These are phyloP conservation scores for Heliosperma pusillum DNA, from an alignment of 148 eudicot genomes.

Conservation along the genomic window DNA sequence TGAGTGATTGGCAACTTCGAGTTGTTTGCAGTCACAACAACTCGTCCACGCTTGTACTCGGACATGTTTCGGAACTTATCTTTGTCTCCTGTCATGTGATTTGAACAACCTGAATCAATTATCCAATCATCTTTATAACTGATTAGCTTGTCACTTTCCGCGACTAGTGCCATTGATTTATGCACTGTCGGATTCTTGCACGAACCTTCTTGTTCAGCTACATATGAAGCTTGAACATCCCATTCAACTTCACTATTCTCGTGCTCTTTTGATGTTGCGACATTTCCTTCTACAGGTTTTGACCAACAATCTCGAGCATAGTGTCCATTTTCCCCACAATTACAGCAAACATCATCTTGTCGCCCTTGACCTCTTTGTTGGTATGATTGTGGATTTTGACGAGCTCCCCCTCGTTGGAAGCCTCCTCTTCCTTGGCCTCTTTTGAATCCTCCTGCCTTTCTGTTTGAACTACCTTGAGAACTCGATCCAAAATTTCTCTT, in stretches of 20 bases:
- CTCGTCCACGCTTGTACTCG: no score
- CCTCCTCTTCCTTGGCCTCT: neutral
- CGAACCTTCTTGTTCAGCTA: neutral
- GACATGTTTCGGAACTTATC: no score
- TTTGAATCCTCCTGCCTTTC: neutral
- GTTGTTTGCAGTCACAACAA: no score
- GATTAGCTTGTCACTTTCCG: no score
- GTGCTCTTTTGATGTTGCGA: slow-evolving; percentile 5
- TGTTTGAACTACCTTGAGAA: neutral
- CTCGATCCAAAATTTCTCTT: neutral
- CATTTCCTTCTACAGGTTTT: neutral
- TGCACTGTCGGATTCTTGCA: neutral
- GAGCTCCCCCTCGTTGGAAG: no score
- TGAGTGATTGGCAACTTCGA: no score
- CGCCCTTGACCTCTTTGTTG: neutral
- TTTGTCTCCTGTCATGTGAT: slow-evolving; percentile 13
- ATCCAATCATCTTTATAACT: slow-evolving; percentile 13
- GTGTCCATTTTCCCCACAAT: neutral
- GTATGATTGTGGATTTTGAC: neutral
- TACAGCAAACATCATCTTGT: neutral
- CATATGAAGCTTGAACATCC: neutral
- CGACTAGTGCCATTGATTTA: neutral
- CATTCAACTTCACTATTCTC: slow-evolving; percentile 4
- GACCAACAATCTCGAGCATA: neutral
- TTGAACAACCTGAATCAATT: neutral